phyloP scores from a whole-genome alignment of 2,329 filamentous ascomycete genomes.

The Fusarium sublunatum region DNA sequence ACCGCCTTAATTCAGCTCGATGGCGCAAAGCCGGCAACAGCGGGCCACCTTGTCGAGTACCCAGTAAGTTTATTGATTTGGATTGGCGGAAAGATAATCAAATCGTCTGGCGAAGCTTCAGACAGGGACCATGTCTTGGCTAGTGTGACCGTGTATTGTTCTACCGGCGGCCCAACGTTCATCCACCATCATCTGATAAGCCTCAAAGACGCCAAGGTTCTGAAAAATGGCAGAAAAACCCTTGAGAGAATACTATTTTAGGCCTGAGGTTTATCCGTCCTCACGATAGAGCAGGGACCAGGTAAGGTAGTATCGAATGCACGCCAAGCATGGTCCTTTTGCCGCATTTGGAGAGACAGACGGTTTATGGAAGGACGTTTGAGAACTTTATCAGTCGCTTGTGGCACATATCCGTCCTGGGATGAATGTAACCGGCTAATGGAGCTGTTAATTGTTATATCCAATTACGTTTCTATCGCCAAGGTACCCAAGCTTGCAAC shows the following conservation, averaged over 20 bases:
- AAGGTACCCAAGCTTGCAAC: too few species aligned
- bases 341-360: constrained; percentile 32
- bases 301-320: constrained; percentile 24
- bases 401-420: not conserved
- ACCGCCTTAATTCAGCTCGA: constrained; percentile 24
- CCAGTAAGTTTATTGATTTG: constrained; percentile 14
- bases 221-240: constrained; percentile 12
- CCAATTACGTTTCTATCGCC: too few species aligned
- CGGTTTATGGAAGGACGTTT: constrained; percentile 23
- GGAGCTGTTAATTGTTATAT: too few species aligned
- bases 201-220: not conserved
- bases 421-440: too few species aligned
- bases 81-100: constrained; percentile 25
- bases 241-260: not conserved
- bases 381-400: constrained; percentile 24
- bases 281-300: constrained; percentile 21
- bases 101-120: too few species aligned
- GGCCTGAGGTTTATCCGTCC: constrained; percentile 6
- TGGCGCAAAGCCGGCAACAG: constrained; percentile 17
- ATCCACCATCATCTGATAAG: constrained; percentile 10
- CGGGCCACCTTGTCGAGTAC: constrained; percentile 16
- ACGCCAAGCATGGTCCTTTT: constrained; percentile 32
- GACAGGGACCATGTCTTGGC: too few species aligned
- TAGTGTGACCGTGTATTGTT: constrained; percentile 22
- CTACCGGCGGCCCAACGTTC: too few species aligned